Conservation (phyloP, 345 rosid species). For the Brassica carinata region DNA sequence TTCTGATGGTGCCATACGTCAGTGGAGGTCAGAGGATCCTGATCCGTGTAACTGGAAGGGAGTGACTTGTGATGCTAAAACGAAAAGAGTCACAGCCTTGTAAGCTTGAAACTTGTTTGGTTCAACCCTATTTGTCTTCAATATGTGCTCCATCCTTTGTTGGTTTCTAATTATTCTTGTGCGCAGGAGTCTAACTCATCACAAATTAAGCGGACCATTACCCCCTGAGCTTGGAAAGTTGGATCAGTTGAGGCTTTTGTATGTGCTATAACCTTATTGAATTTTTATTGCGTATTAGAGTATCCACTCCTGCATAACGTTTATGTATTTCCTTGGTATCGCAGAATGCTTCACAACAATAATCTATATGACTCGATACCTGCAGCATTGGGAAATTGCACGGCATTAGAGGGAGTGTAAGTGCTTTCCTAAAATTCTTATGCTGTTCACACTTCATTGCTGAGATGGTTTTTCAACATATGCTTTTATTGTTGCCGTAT, state of each 20-base stretch:
- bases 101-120: conserved; percentile 48
- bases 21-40: conserved; percentile 97
- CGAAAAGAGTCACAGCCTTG: conserved; percentile 83
- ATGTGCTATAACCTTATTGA: conserved; percentile 41
- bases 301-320: conserved; percentile 31
- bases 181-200: conserved; percentile 77
- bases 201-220: conserved; percentile 77
- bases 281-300: conserved; percentile 1
- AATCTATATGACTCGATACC: conserved; percentile 84
- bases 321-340: conserved; percentile 25
- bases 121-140: neutral
- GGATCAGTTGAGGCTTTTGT: conserved; percentile 71
- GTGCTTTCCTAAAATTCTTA: conserved; percentile 29
- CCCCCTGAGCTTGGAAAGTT: conserved; percentile 88
- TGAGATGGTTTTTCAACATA: neutral
- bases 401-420: conserved; percentile 80
- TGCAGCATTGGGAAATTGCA: conserved; percentile 76
- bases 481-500: no score
- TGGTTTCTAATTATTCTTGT: conserved; percentile 15
- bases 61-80: conserved; percentile 68
- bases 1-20: conserved; percentile 71
- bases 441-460: neutral
- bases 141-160: conserved; percentile 5
- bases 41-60: conserved; percentile 98
- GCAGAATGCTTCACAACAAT: conserved; percentile 81